Evolutionary conservation across 192 early-diverging fungal species (phyloP).

Genomic region (Backusella psychrophila): DNA sequence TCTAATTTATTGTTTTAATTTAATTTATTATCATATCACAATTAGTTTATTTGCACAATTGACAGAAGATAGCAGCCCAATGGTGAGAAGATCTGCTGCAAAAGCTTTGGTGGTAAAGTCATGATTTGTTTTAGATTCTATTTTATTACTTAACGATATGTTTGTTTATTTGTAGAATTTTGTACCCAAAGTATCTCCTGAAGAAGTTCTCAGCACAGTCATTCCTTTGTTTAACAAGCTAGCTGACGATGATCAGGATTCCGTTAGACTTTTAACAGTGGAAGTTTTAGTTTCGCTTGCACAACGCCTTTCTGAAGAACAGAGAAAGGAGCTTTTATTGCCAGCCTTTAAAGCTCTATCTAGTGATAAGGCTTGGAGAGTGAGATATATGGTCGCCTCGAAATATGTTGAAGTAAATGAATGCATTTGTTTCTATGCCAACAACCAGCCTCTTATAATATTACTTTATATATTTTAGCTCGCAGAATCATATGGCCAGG

Average conservation of each 20-base stretch:
- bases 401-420: constrained; percentile 86
- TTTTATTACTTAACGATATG: background rate
- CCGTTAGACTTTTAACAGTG: constrained; percentile 93
- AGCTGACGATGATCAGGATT: constrained; percentile 90
- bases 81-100: constrained; percentile 95
- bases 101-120: constrained; percentile 68
- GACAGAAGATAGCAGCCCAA: constrained; percentile 93
- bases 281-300: constrained; percentile 90
- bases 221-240: constrained; percentile 87
- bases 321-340: constrained; percentile 74
- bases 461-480: constrained; percentile 49
- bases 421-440: background rate
- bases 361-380: constrained; percentile 96
- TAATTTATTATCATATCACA: background rate
- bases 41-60: constrained; percentile 74
- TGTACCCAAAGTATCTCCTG: constrained; percentile 56
- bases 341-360: constrained; percentile 75
- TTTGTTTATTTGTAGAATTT: constrained; percentile 14
- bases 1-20: background rate
- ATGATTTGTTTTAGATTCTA: constrained; percentile 8
- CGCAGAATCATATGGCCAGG: constrained; percentile 74
- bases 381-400: constrained; percentile 98
- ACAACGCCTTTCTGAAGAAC: constrained; percentile 72
- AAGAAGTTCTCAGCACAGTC: constrained; percentile 80
- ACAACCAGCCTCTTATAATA: background rate